These are phyloP conservation scores for Mollisia scopiformis DNA, from an alignment of 2,329 filamentous ascomycete species.

Conservation along the genomic window DNA sequence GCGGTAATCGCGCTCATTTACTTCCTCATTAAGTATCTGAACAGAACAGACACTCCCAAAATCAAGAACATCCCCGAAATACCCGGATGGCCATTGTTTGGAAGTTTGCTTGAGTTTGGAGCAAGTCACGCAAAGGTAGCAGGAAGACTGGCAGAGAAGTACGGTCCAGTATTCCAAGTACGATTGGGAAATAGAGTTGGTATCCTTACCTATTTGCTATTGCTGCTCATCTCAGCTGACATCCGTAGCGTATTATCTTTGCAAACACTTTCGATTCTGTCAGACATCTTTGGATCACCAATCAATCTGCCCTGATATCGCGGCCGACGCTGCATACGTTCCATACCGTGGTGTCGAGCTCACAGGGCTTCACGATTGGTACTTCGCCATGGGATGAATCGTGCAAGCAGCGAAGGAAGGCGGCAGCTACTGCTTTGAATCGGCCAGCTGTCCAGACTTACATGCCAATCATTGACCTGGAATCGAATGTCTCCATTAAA, in stretches of 20 bases:
- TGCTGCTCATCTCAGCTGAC: background rate
- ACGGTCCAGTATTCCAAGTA: slow-evolving; percentile 67
- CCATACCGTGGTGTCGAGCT: slow-evolving; percentile 76
- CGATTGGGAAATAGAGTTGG: slow-evolving; percentile 68
- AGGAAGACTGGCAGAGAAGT: slow-evolving; percentile 60
- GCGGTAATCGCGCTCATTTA: slow-evolving; percentile 32
- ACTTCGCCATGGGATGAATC: slow-evolving; percentile 85
- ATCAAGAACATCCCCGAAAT: slow-evolving; percentile 65
- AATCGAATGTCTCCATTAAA: slow-evolving; percentile 71
- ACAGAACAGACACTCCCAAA: slow-evolving; percentile 57
- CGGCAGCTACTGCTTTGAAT: slow-evolving; percentile 78
- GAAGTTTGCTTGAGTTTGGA: slow-evolving; percentile 64
- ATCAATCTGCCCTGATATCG: slow-evolving; percentile 78
- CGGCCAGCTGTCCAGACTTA: slow-evolving; percentile 76
- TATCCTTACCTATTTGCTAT: background rate
- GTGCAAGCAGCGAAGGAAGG: slow-evolving; percentile 76
- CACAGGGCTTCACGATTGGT: slow-evolving; percentile 80
- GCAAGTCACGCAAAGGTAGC: slow-evolving; percentile 57
- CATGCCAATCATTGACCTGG: slow-evolving; percentile 81
- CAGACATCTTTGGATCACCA: slow-evolving; percentile 74
- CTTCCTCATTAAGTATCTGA: slow-evolving; percentile 38
- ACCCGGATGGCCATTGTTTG: slow-evolving; percentile 64
- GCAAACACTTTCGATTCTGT: slow-evolving; percentile 79
- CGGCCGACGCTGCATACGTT: slow-evolving; percentile 81
- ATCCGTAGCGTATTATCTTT: slow-evolving; percentile 66